Evolutionary conservation across 2,329 filamentous ascomycete species (phyloP).

Genomic region (Colletotrichum ledebouriae): DNA sequence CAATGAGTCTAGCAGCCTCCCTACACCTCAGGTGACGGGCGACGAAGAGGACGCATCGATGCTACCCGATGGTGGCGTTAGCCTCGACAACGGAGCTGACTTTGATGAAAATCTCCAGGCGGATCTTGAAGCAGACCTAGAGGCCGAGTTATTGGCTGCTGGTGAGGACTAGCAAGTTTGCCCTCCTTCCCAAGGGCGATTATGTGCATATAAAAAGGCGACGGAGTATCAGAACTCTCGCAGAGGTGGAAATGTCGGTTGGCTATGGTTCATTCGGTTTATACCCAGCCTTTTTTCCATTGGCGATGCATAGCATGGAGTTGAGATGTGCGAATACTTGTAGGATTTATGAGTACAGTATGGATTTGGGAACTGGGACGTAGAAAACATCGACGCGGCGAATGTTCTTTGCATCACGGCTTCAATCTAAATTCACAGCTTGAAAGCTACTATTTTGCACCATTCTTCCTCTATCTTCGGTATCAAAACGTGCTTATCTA

Average conservation of each 20-base stretch:
- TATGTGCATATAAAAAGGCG: slow-evolving; percentile 13
- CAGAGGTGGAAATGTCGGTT: slow-evolving; percentile 32
- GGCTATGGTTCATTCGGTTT: slow-evolving; percentile 42
- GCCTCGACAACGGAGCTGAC: slow-evolving; percentile 53
- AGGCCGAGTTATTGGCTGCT: slow-evolving; percentile 73
- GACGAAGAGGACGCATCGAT: slow-evolving; percentile 55
- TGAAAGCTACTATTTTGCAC: background rate
- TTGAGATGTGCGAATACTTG: slow-evolving; percentile 40
- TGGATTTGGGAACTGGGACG: slow-evolving; percentile 15
- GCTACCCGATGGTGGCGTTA: slow-evolving; percentile 43
- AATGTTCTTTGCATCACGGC: background rate
- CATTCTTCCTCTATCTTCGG: no score
- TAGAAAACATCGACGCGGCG: slow-evolving; percentile 1
- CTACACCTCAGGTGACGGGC: slow-evolving; percentile 57
- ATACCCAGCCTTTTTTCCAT: slow-evolving; percentile 42
- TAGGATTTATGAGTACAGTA: slow-evolving; percentile 32
- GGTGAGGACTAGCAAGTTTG: slow-evolving; percentile 30
- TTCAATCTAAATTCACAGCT: background rate
- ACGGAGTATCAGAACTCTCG: background rate
- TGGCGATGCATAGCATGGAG: slow-evolving; percentile 44
- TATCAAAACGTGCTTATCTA: background rate
- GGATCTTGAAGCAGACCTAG: slow-evolving; percentile 70
- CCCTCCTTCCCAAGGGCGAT: background rate
- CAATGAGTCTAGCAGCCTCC: slow-evolving; percentile 54
- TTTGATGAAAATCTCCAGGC: slow-evolving; percentile 58